Conservation (phyloP, 441 rosid species). For the Codiaeum variegatum region DNA sequence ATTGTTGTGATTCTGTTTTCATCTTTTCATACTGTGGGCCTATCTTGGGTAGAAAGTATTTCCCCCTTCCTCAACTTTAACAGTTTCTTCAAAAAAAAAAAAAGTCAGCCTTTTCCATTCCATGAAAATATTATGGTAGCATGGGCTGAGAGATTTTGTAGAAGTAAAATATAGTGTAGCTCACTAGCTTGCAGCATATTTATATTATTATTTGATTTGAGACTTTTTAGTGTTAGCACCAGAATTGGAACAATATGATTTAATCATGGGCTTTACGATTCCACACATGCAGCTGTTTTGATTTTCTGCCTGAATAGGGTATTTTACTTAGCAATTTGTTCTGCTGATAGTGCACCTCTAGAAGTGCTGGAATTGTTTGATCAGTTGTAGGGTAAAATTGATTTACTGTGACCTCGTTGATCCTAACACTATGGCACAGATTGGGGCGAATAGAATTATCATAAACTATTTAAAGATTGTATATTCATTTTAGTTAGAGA, state of each 20-base stretch:
- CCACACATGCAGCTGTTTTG: not conserved
- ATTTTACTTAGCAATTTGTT: not conserved
- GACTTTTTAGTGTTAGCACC: not conserved
- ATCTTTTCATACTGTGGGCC: not conserved
- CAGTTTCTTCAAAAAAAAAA: not conserved
- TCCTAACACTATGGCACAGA: not conserved
- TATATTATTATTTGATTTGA: not conserved
- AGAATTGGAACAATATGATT: not conserved
- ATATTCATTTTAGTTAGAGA: not conserved
- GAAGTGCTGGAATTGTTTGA: not conserved
- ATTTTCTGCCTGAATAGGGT: not conserved
- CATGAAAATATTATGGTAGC: not conserved
- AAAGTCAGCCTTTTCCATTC: not conserved
- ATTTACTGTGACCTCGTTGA: not conserved
- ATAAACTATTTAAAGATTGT: not conserved
- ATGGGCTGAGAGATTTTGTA: not conserved
- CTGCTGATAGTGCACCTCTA: not conserved
- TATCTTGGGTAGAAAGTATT: not conserved
- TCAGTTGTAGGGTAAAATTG: not conserved
- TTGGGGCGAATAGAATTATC: not conserved
- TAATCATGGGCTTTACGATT: not conserved
- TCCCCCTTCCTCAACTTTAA: not conserved
- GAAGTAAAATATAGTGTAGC: not conserved
- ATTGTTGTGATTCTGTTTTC: not conserved
- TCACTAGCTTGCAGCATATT: not conserved